Conservation (phyloP, 805 yeast species). For the Ogataea ganodermae region DNA sequence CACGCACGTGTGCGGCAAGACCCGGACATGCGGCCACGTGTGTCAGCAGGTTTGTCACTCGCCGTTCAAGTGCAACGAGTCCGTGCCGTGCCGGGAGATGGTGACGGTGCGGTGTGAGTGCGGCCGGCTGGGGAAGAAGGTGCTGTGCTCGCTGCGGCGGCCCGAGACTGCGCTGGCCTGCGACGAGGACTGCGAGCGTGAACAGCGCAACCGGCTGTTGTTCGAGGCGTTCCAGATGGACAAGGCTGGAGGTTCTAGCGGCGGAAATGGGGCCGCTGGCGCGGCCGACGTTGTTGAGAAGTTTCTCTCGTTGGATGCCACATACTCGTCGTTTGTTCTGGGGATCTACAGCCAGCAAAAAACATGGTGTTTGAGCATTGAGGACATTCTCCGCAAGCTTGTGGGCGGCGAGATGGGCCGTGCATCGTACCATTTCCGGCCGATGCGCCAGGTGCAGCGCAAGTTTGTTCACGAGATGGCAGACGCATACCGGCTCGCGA, state of each 20-base stretch:
- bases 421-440: slow-evolving; percentile 61
- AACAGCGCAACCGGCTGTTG: slow-evolving; percentile 60
- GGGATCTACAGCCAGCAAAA: slow-evolving; percentile 54
- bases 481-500: slow-evolving; percentile 54
- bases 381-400: slow-evolving; percentile 51
- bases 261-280: too few relatives aligned
- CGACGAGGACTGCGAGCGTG: slow-evolving; percentile 66
- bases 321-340: slow-evolving; percentile 50
- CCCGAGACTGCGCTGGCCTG: slow-evolving; percentile 54
- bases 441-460: slow-evolving; percentile 72
- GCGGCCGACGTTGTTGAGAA: slow-evolving; percentile 26
- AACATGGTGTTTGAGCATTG: slow-evolving; percentile 70
- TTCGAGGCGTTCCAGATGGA: slow-evolving; percentile 57
- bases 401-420: slow-evolving; percentile 40
- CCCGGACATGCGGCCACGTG: slow-evolving; percentile 66
- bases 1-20: slow-evolving; percentile 55
- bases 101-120: slow-evolving; percentile 64
- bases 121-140: slow-evolving; percentile 50
- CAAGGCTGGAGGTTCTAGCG: slow-evolving; percentile 8
- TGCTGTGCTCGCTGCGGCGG: slow-evolving; percentile 50
- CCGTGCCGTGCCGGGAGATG: slow-evolving; percentile 49
- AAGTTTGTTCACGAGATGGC: slow-evolving; percentile 71
- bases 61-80: slow-evolving; percentile 51
- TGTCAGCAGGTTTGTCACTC: slow-evolving; percentile 70
- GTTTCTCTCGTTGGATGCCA: slow-evolving; percentile 31